Evolutionary conservation across 495 filamentous ascomycete species (phyloP), one percentile per base, ranked within the genome.

Genomic region (Monascus purpureus): DNA sequence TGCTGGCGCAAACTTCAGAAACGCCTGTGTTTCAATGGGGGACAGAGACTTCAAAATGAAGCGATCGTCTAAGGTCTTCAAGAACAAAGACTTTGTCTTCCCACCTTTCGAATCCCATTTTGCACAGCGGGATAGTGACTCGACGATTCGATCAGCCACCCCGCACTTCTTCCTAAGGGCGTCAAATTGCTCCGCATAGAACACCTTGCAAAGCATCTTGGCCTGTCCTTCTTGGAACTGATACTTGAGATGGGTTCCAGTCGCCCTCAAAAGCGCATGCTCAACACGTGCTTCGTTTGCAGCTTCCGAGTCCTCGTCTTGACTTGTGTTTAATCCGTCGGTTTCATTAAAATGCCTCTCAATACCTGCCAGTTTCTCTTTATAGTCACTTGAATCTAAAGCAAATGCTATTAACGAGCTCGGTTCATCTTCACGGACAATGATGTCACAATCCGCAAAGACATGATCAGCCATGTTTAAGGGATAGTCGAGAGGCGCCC

Each of bases 31-130:
- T 56, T 99, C 90, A 36, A 93, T 75, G 8, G 82, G 71, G 4
- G 84, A 83, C 8, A 99, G 61, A 0, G 82, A 86, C 58, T 90
- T 90, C 37, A 93, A 71, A 28, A 96, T 83, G 37, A 99, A 79
- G 13, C 90, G 77, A 43, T 95, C 84, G 44, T 99, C 90, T 8
- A 93, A 70, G 0, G 92, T 96, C 55, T 96, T 96, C 36, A 99
- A 59, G 46, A 99, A 99, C n/a, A 99, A 73, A 1, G 85, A 93
- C 48, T 93, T 95, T 9, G 87, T 93, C 56, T 99, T 99, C 32
- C 90, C 90, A 28, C 90, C 90, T 52, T 94, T 95, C 9, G 84
- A 93, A 50, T 99, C 90, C 87, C 87, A 99, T 50, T 96, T 94
- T 13, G 88, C 64, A 57, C 92, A 96, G 11, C 92, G 75, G 17